phyloP scores from a whole-genome alignment of 768 basidiomycete species.

The Termitomyces sp. region DNA sequence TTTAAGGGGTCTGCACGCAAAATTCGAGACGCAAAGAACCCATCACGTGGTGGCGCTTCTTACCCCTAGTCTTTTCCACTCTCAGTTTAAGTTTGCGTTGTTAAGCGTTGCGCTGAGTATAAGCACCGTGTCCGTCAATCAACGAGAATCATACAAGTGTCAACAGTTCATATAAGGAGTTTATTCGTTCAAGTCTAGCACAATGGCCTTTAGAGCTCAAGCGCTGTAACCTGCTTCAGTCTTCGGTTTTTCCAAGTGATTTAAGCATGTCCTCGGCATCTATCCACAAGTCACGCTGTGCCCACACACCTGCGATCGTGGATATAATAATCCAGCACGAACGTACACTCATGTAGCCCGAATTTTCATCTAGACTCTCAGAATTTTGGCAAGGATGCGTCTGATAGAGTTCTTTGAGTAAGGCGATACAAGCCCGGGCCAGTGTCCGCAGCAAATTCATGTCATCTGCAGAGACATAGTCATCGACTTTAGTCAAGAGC shows the following conservation, averaged over 20 bases:
- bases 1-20: conserved; percentile 18
- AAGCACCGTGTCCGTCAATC: neutral
- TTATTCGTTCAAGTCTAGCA: conserved; percentile 1
- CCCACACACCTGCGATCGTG: conserved; percentile 65
- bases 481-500: conserved; percentile 65
- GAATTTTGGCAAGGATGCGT: conserved; percentile 13
- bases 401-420: conserved; percentile 35
- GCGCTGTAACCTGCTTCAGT: neutral
- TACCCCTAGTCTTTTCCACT: neutral
- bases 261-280: conserved; percentile 59
- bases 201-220: neutral
- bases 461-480: conserved; percentile 68
- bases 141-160: conserved; percentile 6
- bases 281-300: conserved; percentile 75
- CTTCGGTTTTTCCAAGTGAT: conserved; percentile 11
- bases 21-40: conserved; percentile 8
- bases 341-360: conserved; percentile 28
- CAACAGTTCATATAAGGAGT: conserved; percentile 3
- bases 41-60: conserved; percentile 15
- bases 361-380: neutral
- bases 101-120: neutral
- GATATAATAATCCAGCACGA: conserved; percentile 76
- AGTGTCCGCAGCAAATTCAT: conserved; percentile 72
- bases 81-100: neutral
- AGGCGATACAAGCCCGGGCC: conserved; percentile 59